These are phyloP conservation scores for Magnaporthales sp. DNA, from an alignment of 2,329 filamentous ascomycete genomes.

Conservation along the genomic window DNA sequence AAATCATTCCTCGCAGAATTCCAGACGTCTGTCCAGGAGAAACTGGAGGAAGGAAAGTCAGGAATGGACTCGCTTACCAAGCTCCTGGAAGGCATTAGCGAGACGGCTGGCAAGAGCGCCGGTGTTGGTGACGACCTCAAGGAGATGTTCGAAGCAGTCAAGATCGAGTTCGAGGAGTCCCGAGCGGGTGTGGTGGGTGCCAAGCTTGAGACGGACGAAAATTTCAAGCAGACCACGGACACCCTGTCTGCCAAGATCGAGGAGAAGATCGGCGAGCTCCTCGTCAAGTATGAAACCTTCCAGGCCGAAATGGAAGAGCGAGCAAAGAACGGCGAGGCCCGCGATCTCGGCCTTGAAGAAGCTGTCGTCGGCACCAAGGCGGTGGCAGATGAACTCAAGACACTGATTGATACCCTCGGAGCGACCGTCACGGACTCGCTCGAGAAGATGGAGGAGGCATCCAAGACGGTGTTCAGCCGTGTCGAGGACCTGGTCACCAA, in stretches of 20 bases:
- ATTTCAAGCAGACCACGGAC: slow-evolving; percentile 52
- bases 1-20: slow-evolving; percentile 71
- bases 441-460: slow-evolving; percentile 81
- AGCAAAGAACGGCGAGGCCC: slow-evolving; percentile 63
- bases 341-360: slow-evolving; percentile 63
- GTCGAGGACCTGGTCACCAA: slow-evolving; percentile 72
- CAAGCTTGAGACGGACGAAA: slow-evolving; percentile 78
- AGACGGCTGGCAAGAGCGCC: slow-evolving; percentile 50
- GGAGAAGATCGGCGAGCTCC: slow-evolving; percentile 64
- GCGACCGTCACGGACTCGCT: slow-evolving; percentile 72
- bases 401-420: slow-evolving; percentile 78
- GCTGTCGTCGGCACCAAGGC: slow-evolving; percentile 67
- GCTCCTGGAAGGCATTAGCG: slow-evolving; percentile 56
- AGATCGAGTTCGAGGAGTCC: slow-evolving; percentile 79
- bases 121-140: slow-evolving; percentile 55
- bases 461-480: slow-evolving; percentile 74
- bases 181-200: slow-evolving; percentile 70
- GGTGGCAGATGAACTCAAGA: slow-evolving; percentile 78
- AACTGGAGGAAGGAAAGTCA: slow-evolving; percentile 65
- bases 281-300: slow-evolving; percentile 82
- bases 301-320: slow-evolving; percentile 67
- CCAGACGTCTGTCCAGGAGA: slow-evolving; percentile 65
- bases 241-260: slow-evolving; percentile 47
- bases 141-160: slow-evolving; percentile 67
- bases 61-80: slow-evolving; percentile 67